phyloP scores from a whole-genome alignment of 345 rosid genomes.

The Geranium brycei region DNA sequence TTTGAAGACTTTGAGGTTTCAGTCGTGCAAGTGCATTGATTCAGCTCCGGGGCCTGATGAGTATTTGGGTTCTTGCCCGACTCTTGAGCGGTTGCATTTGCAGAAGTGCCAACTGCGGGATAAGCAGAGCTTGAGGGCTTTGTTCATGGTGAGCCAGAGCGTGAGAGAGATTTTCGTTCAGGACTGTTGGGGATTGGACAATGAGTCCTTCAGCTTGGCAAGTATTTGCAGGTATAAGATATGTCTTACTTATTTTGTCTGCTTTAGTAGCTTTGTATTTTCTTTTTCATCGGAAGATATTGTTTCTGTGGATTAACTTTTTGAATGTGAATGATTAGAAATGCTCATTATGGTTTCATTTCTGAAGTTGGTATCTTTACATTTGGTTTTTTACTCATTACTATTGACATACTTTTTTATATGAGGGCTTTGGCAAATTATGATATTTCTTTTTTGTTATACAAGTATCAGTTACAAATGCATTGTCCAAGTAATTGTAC shows the following conservation, averaged over 20 bases:
- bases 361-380: background rate
- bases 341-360: background rate
- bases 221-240: constrained; percentile 48
- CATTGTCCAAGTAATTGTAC: background rate
- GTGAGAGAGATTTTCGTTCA: constrained; percentile 63
- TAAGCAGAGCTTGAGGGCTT: constrained; percentile 38
- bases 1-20: constrained; percentile 68
- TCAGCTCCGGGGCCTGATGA: constrained; percentile 55
- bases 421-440: background rate
- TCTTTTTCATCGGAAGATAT: background rate
- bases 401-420: too few species aligned
- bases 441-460: background rate
- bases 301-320: background rate
- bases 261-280: background rate
- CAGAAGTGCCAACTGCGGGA: constrained; percentile 69
- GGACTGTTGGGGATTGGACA: constrained; percentile 88
- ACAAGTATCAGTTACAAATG: background rate
- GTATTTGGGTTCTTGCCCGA: constrained; percentile 55
- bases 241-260: constrained; percentile 2
- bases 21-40: constrained; percentile 67
- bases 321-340: background rate
- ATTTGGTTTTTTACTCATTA: background rate
- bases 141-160: constrained; percentile 59
- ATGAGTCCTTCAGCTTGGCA: constrained; percentile 52
- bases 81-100: constrained; percentile 69